Conservation (phyloP, 257 asterid genomes). For the Gynochthodes officinalis region DNA sequence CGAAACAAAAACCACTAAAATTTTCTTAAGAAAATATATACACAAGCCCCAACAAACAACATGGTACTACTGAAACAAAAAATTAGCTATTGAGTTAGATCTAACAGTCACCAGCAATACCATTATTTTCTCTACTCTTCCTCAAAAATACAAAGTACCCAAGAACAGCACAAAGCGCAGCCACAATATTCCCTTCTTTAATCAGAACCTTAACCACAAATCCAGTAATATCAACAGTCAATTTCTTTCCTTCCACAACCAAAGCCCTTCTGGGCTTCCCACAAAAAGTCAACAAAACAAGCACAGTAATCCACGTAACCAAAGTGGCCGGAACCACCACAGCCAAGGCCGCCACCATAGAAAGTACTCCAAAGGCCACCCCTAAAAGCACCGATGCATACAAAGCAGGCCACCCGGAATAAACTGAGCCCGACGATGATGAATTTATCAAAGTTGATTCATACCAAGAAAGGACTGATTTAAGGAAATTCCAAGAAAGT, state of each 20-base stretch:
- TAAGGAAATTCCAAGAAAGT: constrained; percentile 76
- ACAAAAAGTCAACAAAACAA: constrained; percentile 64
- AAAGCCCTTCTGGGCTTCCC: constrained; percentile 76
- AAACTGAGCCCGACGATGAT: constrained; percentile 1
- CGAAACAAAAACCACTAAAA: background rate
- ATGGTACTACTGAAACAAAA: background rate
- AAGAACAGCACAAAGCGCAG: constrained; percentile 72
- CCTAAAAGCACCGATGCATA: constrained; percentile 72
- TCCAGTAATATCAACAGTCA: constrained; percentile 76
- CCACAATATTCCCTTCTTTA: constrained; percentile 85
- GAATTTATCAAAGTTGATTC: constrained; percentile 18
- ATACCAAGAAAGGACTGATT: constrained; percentile 49
- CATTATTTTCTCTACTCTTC: constrained; percentile 25
- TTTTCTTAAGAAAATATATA: background rate
- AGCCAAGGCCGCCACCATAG: constrained; percentile 81
- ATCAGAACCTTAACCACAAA: constrained; percentile 63
- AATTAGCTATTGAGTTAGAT: constrained; percentile 4
- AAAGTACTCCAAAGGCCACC: constrained; percentile 64
- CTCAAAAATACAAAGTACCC: constrained; percentile 69
- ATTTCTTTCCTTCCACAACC: constrained; percentile 73
- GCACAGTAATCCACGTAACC: constrained; percentile 82
- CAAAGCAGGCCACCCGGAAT: constrained; percentile 53
- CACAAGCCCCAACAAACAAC: background rate
- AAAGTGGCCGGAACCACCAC: constrained; percentile 89
- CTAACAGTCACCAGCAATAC: constrained; percentile 12